A percentile compares a stretch with the other conserved stretches of the same genome.
Evolutionary conservation across 306 rosid species (phyloP).

Genomic region (Sicyos baderoa): DNA sequence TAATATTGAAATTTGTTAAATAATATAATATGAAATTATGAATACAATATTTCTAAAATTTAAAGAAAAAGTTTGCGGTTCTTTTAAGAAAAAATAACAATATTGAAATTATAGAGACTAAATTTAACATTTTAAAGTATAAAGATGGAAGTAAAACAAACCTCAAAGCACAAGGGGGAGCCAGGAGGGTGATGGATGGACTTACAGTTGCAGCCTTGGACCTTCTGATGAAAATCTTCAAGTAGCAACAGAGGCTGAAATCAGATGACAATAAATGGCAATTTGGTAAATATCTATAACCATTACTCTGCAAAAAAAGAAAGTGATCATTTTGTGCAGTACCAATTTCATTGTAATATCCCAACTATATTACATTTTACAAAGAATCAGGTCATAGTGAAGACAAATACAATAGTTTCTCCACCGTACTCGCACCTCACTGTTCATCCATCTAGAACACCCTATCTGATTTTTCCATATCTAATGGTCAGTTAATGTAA

Average conservation of each 20-base stretch:
- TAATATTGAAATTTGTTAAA: no score
- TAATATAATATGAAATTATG: no score
- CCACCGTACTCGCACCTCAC: conserved; percentile 24
- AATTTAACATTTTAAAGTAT: no score
- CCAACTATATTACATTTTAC: conserved; percentile 39
- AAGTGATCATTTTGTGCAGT: conserved; percentile 12
- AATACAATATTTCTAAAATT: no score
- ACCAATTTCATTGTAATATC: conserved; percentile 21
- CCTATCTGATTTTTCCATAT: conserved; percentile 26
- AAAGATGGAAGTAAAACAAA: no score
- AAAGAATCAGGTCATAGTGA: conserved; percentile 17
- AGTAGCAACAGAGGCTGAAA: not conserved
- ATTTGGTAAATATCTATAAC: conserved; percentile 11
- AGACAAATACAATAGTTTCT: conserved; percentile 20
- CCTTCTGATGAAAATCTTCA: conserved; percentile 9
- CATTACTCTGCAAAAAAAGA: conserved; percentile 10
- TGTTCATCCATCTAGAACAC: conserved; percentile 34
- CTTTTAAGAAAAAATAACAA: no score
- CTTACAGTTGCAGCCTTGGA: conserved; percentile 15
- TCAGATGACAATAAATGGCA: conserved; percentile 9
- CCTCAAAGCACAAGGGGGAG: not conserved
- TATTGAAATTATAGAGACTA: no score
- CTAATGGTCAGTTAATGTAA: conserved; percentile 37
- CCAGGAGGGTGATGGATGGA: not conserved
- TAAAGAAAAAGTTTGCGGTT: no score